phyloP scores from a whole-genome alignment of 805 yeast species.

The baker's yeast (Saccharomyces cerevisiae) region DNA sequence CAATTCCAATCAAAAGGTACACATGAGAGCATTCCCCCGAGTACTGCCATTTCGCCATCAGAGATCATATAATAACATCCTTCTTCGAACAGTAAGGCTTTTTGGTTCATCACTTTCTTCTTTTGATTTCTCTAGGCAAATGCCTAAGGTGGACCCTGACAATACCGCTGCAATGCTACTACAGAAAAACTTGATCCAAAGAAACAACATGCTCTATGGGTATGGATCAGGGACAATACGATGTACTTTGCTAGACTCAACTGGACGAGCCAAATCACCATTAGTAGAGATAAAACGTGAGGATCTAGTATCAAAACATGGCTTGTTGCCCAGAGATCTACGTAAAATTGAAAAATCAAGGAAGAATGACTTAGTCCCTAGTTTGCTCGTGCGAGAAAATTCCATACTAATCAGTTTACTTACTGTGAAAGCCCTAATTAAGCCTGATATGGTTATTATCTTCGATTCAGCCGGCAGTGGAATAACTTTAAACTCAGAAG shows the following conservation, averaged over 20 bases:
- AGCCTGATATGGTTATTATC: constrained; percentile 61
- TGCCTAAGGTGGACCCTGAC: neutral
- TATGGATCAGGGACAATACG: constrained; percentile 41
- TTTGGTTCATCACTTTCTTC: neutral
- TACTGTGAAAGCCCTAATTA: constrained; percentile 73
- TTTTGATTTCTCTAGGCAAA: neutral
- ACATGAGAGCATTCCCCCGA: neutral
- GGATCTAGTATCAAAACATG: constrained; percentile 63
- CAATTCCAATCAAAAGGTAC: neutral
- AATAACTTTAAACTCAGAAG: constrained; percentile 21
- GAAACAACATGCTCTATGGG: constrained; percentile 28
- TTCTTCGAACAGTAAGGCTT: neutral
- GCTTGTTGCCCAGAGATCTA: constrained; percentile 79
- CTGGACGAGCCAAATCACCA: constrained; percentile 62
- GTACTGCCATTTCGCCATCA: neutral
- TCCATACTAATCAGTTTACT: constrained; percentile 69
- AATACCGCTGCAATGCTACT: constrained; percentile 27
- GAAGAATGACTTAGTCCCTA: constrained; percentile 61
- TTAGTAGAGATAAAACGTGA: constrained; percentile 68
- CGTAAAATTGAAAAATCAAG: constrained; percentile 74
- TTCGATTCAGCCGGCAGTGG: constrained; percentile 45
- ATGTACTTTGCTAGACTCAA: constrained; percentile 70
- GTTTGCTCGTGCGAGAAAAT: constrained; percentile 65
- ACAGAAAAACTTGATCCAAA: constrained; percentile 34
- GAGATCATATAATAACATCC: neutral